These are phyloP conservation scores for Fonsecaea nubica DNA, from an alignment of 2,329 filamentous ascomycete genomes.

Conservation along the genomic window DNA sequence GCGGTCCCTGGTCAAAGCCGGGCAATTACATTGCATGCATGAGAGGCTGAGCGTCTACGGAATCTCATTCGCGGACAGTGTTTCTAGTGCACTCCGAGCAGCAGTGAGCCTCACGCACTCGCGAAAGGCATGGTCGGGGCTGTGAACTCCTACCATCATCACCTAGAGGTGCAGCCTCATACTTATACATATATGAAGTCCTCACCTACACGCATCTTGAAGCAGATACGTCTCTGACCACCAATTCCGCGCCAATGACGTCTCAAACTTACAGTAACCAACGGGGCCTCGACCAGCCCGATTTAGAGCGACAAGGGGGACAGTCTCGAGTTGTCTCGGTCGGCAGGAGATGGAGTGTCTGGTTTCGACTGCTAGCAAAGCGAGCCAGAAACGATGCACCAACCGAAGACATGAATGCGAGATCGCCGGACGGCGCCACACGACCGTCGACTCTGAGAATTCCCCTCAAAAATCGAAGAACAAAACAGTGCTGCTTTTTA, in stretches of 20 bases:
- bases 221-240: not conserved
- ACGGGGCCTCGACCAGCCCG: not conserved
- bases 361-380: not conserved
- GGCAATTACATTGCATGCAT: not conserved
- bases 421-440: not conserved
- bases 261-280: not conserved
- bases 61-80: not conserved
- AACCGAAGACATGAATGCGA: not conserved
- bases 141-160: not conserved
- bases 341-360: not conserved
- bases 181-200: not conserved
- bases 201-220: not conserved
- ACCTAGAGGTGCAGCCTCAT: not conserved
- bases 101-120: not conserved
- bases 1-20: not conserved
- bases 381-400: not conserved
- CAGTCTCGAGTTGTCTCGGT: not conserved
- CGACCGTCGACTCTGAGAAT: not conserved
- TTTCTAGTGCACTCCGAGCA: not conserved
- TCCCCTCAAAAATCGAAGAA: not conserved
- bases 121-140: not conserved
- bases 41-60: not conserved
- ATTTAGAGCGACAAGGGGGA: not conserved
- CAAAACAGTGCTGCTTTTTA: slow-evolving; percentile 11
- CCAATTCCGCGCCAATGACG: not conserved